Base-by-base conservation (phyloP, 352 stramenopile species). In the Aphanomyces stellatus region DNA sequence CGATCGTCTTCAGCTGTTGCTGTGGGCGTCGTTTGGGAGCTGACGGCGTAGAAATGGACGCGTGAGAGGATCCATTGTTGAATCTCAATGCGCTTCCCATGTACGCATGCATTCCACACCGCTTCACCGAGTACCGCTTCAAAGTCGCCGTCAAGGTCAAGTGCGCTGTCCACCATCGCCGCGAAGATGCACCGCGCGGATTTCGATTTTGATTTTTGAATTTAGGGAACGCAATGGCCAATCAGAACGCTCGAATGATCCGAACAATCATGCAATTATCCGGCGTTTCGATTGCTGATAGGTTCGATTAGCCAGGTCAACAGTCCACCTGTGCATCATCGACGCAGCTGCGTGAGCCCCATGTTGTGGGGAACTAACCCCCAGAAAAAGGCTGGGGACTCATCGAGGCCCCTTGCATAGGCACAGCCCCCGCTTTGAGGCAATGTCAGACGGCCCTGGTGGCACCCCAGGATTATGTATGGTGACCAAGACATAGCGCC, bases 21-120 rank as follows among this genome's bases (percentile, higher is more conserved):
- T 33, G 35, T 53, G 24, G 19, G 24, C 34, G 27, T 37, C 57
- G n/a, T n/a, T n/a, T n/a, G n/a, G n/a, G n/a, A n/a, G 15, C 6
- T 27, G 28, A 11, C 33, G 22, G 40, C 43, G 31, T 46, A 67
- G 60, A 1, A 57, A 17, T 33, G 7, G 5, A 37, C 25, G 49
- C 49, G 49, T 22, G 25, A 15, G 17, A 57, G 25, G 30, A 57
- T 57, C 60, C 60, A 67, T 22, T 27, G 30, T 33, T 67, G 37
- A 24, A 67, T 40, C 30, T 48, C 41, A 11, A 41, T 11, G 37
- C 49, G 25, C 24, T 57, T 17, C n/a, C 48, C 60, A 30, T 35
- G 5, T n/a, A 33, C 31, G 27, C 60, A 67, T 35, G 28, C 60
- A 13, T 35, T 40, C 60, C 60, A 67, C n/a, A 67, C 60, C n/a